Base-by-base conservation (phyloP, 2,329 filamentous ascomycete genomes). In the Cryphonectria japonica region DNA sequence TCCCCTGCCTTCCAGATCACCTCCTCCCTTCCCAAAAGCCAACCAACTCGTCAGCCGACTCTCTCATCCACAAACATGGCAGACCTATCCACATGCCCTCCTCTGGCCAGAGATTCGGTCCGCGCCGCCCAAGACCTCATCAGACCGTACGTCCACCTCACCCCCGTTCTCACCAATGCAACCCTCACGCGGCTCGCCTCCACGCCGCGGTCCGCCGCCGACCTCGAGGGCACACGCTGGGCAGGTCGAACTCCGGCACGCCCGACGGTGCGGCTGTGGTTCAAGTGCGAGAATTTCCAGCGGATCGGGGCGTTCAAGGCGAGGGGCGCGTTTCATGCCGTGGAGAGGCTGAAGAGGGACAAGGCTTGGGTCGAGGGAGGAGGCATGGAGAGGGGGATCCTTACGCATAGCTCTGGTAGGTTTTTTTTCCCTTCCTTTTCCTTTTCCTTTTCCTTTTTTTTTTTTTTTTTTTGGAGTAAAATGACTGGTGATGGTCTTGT, bases 231-330 rank as follows among this genome's bases (percentile, higher is more conserved):
- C 19, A 91, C 90, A 4, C 80, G 83, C 74, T 90, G 86, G 83
- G 79, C 87, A 75, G 87, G 86, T 7, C 82, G 85, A 54, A 77
- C 39, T 26, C 86, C 90, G 0, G 88, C 92, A 0, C 83, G 79
- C 4, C 94, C 94, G 0, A 88, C 83, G 66, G 83, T 97, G 54
- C 85, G 89, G 16, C 85, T 98, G 67, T 96, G 93, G 84, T 97
- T 98, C 88, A 98, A 98, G 84, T 97, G 94, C 81, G 95, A 98
- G 85, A 98, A 98, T 80, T 84, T 93, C 71, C 96, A 98, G 84
- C 89, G 90, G 69, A 90, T 97, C 69, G 96, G 95, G 67, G 95
- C 95, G 0, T 98, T 98, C 85, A 98, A 98, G 83, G 92, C 90
- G 22, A 86, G 95, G 8, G 96, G 95, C 6, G 95, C 95, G 0